A percentile compares a stretch with the other conserved stretches of the same genome.
Evolutionary conservation across 805 yeast species (phyloP).

Genomic region (Candida endomychidarum): DNA sequence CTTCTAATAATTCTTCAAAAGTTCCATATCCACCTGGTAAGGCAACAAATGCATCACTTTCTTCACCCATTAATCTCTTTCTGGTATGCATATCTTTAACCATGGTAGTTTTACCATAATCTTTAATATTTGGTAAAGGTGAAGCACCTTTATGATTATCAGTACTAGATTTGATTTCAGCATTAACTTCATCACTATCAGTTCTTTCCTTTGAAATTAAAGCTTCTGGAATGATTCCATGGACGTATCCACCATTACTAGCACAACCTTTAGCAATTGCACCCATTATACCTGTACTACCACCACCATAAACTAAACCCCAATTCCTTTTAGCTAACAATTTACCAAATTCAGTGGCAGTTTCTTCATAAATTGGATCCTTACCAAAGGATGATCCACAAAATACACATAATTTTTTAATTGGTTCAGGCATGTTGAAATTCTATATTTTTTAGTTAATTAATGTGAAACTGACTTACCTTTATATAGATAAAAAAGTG

Average conservation of each 20-base stretch:
- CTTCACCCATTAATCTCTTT: conserved; percentile 81
- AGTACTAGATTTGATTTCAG: conserved; percentile 49
- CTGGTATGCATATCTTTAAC: conserved; percentile 90
- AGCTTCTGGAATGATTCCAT: conserved; percentile 86
- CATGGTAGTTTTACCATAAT: conserved; percentile 75
- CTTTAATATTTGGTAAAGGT: conserved; percentile 57
- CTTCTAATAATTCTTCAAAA: conserved; percentile 85
- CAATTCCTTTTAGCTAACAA: conserved; percentile 57
- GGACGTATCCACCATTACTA: conserved; percentile 63
- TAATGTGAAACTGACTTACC: neutral
- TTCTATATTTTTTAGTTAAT: neutral
- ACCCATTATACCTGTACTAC: conserved; percentile 84
- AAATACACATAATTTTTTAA: conserved; percentile 70
- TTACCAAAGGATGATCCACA: conserved; percentile 83
- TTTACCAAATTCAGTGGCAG: conserved; percentile 62
- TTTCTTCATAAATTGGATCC: conserved; percentile 45
- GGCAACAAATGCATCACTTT: conserved; percentile 84
- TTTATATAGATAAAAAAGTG: conserved; percentile 2
- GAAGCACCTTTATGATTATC: conserved; percentile 66
- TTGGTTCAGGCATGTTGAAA: conserved; percentile 8
- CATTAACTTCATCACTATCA: conserved; percentile 44
- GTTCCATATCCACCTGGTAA: conserved; percentile 94
- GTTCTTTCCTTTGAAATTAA: conserved; percentile 69
- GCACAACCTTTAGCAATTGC: conserved; percentile 65
- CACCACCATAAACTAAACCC: conserved; percentile 89